Percentiles rank a stretch among this genome's conserved stretches.
Conservation (phyloP, 768 basidiomycete genomes). For the Gyrodon lividus region DNA sequence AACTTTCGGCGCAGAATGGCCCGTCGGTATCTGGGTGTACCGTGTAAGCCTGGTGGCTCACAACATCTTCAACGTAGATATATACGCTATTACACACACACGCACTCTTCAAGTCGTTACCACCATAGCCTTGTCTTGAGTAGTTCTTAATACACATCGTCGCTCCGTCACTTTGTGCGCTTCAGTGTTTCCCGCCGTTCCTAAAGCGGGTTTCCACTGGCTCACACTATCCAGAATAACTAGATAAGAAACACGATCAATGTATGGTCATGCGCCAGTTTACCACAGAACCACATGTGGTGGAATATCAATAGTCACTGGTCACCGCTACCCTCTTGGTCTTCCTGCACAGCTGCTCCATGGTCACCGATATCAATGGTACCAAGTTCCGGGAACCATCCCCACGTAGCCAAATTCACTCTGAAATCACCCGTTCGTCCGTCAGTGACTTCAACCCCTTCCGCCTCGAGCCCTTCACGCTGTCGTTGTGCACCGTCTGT, state of each 20-base stretch:
- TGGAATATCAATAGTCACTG: not conserved
- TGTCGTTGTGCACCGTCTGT: slow-evolving; percentile 79
- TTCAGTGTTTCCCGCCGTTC: too few species aligned
- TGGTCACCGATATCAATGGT: slow-evolving; percentile 20
- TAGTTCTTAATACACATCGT: too few species aligned
- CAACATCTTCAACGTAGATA: too few species aligned
- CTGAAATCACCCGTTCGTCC: slow-evolving; percentile 56
- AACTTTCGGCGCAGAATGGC: not conserved
- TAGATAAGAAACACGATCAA: too few species aligned
- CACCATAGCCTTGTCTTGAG: too few species aligned
- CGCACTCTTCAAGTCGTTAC: too few species aligned
- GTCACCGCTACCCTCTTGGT: not conserved
- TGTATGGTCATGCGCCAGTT: not conserved
- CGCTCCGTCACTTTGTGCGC: too few species aligned
- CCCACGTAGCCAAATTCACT: slow-evolving; percentile 55
- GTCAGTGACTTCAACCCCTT: slow-evolving; percentile 73
- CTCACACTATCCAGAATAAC: not conserved
- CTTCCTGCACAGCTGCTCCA: not conserved
- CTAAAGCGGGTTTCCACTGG: too few species aligned
- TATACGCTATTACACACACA: too few species aligned
- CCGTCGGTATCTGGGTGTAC: too few species aligned
- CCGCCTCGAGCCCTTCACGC: slow-evolving; percentile 70
- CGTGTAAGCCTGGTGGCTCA: too few species aligned
- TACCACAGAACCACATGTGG: not conserved
- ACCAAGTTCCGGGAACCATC: slow-evolving; percentile 61